Evolutionary conservation across 768 basidiomycete species (phyloP).

Genomic region (Lactarius sanguifluus): DNA sequence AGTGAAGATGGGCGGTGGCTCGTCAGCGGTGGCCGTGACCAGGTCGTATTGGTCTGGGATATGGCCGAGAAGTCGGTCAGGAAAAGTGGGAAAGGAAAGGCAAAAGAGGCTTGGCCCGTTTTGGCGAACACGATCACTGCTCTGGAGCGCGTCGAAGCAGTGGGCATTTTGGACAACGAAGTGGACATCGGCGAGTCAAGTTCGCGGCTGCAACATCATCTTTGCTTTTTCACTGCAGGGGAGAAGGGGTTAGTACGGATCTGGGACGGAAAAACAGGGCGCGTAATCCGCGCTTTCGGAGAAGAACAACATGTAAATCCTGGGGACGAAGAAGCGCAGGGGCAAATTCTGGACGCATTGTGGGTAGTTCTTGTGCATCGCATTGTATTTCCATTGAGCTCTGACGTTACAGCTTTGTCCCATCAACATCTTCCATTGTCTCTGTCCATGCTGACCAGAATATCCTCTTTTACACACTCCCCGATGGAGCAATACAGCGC

Average conservation of each 20-base stretch:
- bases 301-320: conserved; percentile 46
- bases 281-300: conserved; percentile 59
- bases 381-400: conserved; percentile 13
- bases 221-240: conserved; percentile 87
- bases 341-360: conserved; percentile 82
- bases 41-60: conserved; percentile 93
- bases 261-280: conserved; percentile 76
- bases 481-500: conserved; percentile 59
- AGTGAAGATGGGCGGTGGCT: conserved; percentile 86
- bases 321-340: conserved; percentile 70
- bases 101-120: conserved; percentile 49
- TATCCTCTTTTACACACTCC: conserved; percentile 84
- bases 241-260: conserved; percentile 83
- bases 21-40: conserved; percentile 88
- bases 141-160: conserved; percentile 83
- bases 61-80: conserved; percentile 41
- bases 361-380: conserved; percentile 42
- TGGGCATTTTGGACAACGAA: conserved; percentile 63
- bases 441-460: conserved; percentile 97
- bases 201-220: conserved; percentile 38
- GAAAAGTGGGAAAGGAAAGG: conserved; percentile 49
- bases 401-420: conserved; percentile 58
- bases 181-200: conserved; percentile 49
- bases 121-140: conserved; percentile 79
- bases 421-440: conserved; percentile 60